Conservation (phyloP, 805 yeast species). For the Candida peoriensis region DNA sequence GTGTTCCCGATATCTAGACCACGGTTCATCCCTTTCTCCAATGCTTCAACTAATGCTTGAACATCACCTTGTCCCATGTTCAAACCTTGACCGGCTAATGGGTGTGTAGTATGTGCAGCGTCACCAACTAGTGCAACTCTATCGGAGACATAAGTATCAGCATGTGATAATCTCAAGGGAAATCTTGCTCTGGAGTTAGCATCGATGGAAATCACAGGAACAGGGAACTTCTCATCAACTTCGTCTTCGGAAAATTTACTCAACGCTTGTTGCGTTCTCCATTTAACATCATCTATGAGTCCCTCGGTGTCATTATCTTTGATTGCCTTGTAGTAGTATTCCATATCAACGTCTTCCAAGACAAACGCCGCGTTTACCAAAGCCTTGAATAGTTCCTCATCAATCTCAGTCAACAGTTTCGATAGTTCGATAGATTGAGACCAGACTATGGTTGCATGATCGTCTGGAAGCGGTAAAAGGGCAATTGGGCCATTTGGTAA, state of each 20-base stretch:
- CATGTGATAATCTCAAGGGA: conserved; percentile 85
- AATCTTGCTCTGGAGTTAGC: conserved; percentile 74
- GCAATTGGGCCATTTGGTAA: conserved; percentile 92
- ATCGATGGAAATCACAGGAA: conserved; percentile 54
- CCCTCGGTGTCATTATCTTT: conserved; percentile 33
- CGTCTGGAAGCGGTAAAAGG: conserved; percentile 79
- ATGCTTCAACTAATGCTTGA: conserved; percentile 56
- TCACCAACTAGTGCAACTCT: conserved; percentile 94
- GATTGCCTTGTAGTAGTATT: conserved; percentile 53
- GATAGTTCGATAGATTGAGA: conserved; percentile 76
- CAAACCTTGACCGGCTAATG: conserved; percentile 95
- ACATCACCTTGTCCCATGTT: conserved; percentile 98
- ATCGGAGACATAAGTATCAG: conserved; percentile 80
- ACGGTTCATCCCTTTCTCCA: conserved; percentile 65
- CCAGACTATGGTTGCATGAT: conserved; percentile 93
- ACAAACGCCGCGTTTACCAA: conserved; percentile 84
- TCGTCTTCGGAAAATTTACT: conserved; percentile 33
- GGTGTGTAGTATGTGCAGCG: conserved; percentile 97
- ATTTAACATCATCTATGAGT: conserved; percentile 61
- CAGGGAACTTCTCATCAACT: conserved; percentile 61
- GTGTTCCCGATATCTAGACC: conserved; percentile 87
- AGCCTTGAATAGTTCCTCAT: conserved; percentile 57
- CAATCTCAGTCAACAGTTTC: conserved; percentile 49
- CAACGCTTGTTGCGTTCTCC: conserved; percentile 52
- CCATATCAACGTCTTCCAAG: conserved; percentile 71